Percentiles rank a stretch among this genome's conserved stretches.
phyloP scores from a whole-genome alignment of 164 flowering plant genomes.

The Chimonanthus salicifolius region DNA sequence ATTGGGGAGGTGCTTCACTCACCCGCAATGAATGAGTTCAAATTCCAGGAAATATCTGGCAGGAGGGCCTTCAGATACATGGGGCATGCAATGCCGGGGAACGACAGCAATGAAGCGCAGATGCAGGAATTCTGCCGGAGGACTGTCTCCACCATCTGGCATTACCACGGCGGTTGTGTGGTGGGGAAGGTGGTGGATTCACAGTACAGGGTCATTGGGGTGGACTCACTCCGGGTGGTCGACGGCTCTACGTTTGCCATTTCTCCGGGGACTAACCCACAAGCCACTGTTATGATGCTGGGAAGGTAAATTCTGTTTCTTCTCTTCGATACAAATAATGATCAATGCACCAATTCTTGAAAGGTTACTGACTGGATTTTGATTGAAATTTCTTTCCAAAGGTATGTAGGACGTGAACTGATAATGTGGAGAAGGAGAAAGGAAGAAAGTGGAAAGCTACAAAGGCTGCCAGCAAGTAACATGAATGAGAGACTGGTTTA shows the following conservation, averaged over 20 bases:
- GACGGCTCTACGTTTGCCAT: slow-evolving; percentile 69
- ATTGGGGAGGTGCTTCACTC: slow-evolving; percentile 49
- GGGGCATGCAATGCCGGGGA: slow-evolving; percentile 57
- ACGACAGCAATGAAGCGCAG: slow-evolving; percentile 22
- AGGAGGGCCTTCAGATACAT: slow-evolving; percentile 50
- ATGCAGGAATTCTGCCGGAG: slow-evolving; percentile 69
- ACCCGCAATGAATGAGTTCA: slow-evolving; percentile 55
- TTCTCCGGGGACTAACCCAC: slow-evolving; percentile 94
- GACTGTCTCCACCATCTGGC: slow-evolving; percentile 94
- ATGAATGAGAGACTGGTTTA: too few relatives aligned
- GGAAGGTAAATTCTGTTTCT: slow-evolving; percentile 47
- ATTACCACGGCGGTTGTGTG: slow-evolving; percentile 87
- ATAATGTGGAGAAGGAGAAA: too few relatives aligned
- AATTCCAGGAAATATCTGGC: slow-evolving; percentile 40
- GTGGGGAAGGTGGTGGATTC: slow-evolving; percentile 74
- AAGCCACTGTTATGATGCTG: slow-evolving; percentile 88
- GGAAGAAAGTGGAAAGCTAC: too few relatives aligned
- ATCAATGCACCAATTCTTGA: too few relatives aligned
- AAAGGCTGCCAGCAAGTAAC: too few relatives aligned
- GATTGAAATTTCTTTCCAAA: too few relatives aligned
- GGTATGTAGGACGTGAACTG: too few relatives aligned
- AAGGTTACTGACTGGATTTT: too few relatives aligned
- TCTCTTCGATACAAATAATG: too few relatives aligned
- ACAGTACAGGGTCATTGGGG: slow-evolving; percentile 45
- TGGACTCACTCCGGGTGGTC: slow-evolving; percentile 55